A percentile compares a stretch with the other conserved stretches of the same genome.
Evolutionary conservation across 2,329 filamentous ascomycete species (phyloP).

Genomic region (Penicillium freii): DNA sequence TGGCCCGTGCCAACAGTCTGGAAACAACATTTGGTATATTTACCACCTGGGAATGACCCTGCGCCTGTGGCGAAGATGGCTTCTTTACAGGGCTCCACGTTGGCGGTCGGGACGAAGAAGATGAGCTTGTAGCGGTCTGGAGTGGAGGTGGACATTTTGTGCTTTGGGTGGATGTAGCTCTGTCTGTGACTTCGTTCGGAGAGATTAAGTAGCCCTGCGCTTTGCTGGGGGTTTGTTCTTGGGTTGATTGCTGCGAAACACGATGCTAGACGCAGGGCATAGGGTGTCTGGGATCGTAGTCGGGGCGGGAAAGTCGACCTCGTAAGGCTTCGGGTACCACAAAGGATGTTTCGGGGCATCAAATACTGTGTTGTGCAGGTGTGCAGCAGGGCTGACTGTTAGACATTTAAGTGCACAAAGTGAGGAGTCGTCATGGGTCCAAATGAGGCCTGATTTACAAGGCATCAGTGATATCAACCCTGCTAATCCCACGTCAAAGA

Average conservation of each 20-base stretch:
- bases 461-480: no score
- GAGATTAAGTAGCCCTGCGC: background rate
- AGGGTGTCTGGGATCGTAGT: background rate
- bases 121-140: conserved; percentile 43
- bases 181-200: background rate
- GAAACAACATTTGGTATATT: conserved; percentile 44
- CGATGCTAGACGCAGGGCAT: background rate
- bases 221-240: background rate
- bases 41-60: conserved; percentile 42
- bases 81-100: conserved; percentile 42
- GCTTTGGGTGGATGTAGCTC: background rate
- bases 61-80: conserved; percentile 45
- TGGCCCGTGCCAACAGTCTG: conserved; percentile 42
- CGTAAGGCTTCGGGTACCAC: background rate
- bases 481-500: no score
- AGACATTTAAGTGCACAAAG: conserved; percentile 1
- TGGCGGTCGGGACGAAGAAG: conserved; percentile 44
- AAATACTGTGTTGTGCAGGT: background rate
- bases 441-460: no score
- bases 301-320: background rate
- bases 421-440: background rate
- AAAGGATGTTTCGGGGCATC: background rate
- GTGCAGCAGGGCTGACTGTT: background rate
- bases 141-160: conserved; percentile 26
- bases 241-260: background rate